These are phyloP conservation scores for Thielaviopsis musarum DNA, from an alignment of 2,329 filamentous ascomycete genomes.

Conservation along the genomic window DNA sequence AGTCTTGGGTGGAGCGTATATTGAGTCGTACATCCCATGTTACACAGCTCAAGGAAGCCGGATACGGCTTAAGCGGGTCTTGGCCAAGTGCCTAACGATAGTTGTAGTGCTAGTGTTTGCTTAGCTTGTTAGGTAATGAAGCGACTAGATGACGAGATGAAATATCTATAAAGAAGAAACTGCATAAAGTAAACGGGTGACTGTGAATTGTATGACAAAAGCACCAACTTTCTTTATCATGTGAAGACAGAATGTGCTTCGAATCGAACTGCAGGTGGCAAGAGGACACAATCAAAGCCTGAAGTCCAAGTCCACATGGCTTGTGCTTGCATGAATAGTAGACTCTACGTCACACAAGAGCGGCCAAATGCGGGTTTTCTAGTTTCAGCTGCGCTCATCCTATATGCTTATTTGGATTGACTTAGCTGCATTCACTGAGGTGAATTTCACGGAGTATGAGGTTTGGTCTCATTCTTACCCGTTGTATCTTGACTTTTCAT, in stretches of 20 bases:
- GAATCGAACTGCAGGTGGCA: not conserved
- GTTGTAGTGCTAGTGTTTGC: not conserved
- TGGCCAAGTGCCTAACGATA: not conserved
- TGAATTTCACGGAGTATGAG: not conserved
- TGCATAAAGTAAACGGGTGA: not conserved
- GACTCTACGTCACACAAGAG: not conserved
- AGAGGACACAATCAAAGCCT: not conserved
- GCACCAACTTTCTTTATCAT: not conserved
- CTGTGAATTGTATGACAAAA: not conserved
- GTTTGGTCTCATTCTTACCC: not conserved
- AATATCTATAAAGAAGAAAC: not conserved
- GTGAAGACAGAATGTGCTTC: not conserved
- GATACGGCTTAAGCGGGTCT: no score
- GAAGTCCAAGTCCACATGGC: not conserved
- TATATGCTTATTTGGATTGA: not conserved
- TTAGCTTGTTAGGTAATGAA: not conserved
- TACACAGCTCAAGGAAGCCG: not conserved
- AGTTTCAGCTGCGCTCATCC: not conserved
- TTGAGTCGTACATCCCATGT: not conserved
- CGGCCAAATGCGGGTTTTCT: not conserved
- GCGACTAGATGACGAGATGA: not conserved
- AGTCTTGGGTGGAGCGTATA: not conserved
- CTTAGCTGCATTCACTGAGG: not conserved
- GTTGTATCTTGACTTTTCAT: not conserved
- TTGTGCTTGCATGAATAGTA: not conserved